These are phyloP conservation scores for Glycine soja DNA, from an alignment of 306 rosid species.

Conservation along the genomic window DNA sequence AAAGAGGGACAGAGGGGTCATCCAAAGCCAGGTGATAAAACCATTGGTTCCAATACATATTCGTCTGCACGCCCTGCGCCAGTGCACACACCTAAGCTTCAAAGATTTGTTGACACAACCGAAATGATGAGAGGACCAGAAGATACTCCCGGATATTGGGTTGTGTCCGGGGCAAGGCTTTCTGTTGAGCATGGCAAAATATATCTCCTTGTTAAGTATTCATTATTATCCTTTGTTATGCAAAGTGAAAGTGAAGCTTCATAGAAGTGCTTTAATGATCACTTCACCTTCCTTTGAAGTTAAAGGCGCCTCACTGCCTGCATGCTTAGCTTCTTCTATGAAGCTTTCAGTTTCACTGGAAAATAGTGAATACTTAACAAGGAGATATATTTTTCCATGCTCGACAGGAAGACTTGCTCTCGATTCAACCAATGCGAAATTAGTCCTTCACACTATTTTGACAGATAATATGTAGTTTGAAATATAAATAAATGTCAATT, in stretches of 20 bases:
- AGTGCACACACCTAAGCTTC: slow-evolving; percentile 62
- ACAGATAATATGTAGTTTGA: too few relatives aligned
- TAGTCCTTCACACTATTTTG: background rate
- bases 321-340: background rate
- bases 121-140: slow-evolving; percentile 79
- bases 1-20: slow-evolving; percentile 40
- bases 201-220: slow-evolving; percentile 69
- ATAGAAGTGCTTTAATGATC: background rate
- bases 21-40: slow-evolving; percentile 53
- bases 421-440: slow-evolving; percentile 58
- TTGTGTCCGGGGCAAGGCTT: slow-evolving; percentile 78
- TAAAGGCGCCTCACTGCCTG: background rate
- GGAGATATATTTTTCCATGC: slow-evolving; percentile 62
- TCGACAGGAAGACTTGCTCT: slow-evolving; percentile 64
- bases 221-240: slow-evolving; percentile 56
- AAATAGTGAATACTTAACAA: slow-evolving; percentile 71
- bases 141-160: slow-evolving; percentile 78
- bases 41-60: slow-evolving; percentile 50
- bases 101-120: slow-evolving; percentile 68
- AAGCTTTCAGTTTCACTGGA: slow-evolving; percentile 26
- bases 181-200: slow-evolving; percentile 65
- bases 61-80: slow-evolving; percentile 48
- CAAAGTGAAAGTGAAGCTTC: slow-evolving; percentile 31
- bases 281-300: background rate
- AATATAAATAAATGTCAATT: too few relatives aligned